Evolutionary conservation across 768 basidiomycete species (phyloP).

Genomic region (Podaxis rugospora): DNA sequence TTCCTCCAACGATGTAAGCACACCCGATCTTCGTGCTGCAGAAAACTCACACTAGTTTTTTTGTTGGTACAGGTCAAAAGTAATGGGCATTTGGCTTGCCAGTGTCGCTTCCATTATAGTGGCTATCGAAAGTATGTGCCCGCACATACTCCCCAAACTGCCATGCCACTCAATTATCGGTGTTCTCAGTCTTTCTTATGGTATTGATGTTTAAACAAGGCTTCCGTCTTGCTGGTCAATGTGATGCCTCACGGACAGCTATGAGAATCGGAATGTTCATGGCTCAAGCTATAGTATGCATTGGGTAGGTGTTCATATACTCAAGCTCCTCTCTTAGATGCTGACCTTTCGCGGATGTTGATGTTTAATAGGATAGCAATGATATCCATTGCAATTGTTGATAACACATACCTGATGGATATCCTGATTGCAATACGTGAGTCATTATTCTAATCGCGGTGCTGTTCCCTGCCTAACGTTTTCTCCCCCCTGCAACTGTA

Average conservation of each 20-base stretch:
- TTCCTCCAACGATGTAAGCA: not conserved
- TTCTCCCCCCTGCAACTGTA: not conserved
- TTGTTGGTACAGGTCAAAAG: not conserved
- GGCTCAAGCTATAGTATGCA: not conserved
- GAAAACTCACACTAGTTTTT: not conserved
- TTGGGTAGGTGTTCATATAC: not conserved
- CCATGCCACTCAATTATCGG: not conserved
- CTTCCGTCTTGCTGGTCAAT: not conserved
- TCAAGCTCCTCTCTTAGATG: not conserved
- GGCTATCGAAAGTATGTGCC: not conserved
- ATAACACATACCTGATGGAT: not conserved
- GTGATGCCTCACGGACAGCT: not conserved
- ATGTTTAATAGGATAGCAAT: not conserved
- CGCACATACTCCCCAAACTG: not conserved
- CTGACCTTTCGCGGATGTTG: not conserved
- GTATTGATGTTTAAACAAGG: slow-evolving; percentile 1
- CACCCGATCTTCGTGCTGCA: not conserved
- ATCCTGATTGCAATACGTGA: slow-evolving; percentile 9
- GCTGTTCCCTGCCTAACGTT: too few relatives aligned
- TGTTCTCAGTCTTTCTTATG: not conserved
- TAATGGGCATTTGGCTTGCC: slow-evolving; percentile 2
- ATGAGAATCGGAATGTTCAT: not conserved
- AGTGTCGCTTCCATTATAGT: not conserved
- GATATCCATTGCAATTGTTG: not conserved
- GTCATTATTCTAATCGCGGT: not conserved